phyloP scores from a whole-genome alignment of 305 asterid genomes.

The Ilex paraguariensis region DNA sequence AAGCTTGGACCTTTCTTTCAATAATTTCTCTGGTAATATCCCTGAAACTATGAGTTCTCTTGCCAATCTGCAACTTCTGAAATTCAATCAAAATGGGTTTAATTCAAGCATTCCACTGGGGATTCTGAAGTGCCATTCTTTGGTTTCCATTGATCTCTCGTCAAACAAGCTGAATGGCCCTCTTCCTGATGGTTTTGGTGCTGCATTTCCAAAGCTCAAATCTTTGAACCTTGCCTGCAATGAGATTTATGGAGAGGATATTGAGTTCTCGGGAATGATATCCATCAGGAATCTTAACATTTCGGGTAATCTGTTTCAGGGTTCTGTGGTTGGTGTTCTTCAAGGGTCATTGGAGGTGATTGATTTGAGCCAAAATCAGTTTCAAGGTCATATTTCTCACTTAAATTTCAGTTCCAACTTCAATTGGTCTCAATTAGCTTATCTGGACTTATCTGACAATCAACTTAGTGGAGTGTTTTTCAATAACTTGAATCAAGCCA shows the following conservation, averaged over 20 bases:
- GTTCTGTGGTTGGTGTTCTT: conserved; percentile 60
- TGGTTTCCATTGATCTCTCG: conserved; percentile 67
- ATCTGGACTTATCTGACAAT: conserved; percentile 79
- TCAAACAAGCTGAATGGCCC: conserved; percentile 50
- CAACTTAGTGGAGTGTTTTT: conserved; percentile 64
- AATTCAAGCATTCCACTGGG: conserved; percentile 55
- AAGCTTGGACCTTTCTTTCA: conserved; percentile 70
- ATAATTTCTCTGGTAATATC: conserved; percentile 55
- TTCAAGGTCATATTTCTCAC: conserved; percentile 79
- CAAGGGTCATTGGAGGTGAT: conserved; percentile 62
- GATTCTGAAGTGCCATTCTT: conserved; percentile 47
- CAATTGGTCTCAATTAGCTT: conserved; percentile 53
- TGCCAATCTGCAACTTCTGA: conserved; percentile 38
- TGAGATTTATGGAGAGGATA: conserved; percentile 49
- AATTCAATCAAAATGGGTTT: conserved; percentile 55
- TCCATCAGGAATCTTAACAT: conserved; percentile 48
- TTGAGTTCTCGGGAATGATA: conserved; percentile 52
- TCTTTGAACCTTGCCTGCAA: conserved; percentile 67
- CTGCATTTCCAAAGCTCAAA: conserved; percentile 51
- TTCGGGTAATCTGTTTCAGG: conserved; percentile 66
- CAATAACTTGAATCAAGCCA: conserved; percentile 39
- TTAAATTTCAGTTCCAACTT: conserved; percentile 54
- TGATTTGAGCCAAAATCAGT: conserved; percentile 89
- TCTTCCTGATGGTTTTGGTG: conserved; percentile 58
- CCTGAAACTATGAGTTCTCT: conserved; percentile 80